Base-by-base conservation (phyloP, 1,284 basidiomycete species). In the Apiotrichum sp. region DNA sequence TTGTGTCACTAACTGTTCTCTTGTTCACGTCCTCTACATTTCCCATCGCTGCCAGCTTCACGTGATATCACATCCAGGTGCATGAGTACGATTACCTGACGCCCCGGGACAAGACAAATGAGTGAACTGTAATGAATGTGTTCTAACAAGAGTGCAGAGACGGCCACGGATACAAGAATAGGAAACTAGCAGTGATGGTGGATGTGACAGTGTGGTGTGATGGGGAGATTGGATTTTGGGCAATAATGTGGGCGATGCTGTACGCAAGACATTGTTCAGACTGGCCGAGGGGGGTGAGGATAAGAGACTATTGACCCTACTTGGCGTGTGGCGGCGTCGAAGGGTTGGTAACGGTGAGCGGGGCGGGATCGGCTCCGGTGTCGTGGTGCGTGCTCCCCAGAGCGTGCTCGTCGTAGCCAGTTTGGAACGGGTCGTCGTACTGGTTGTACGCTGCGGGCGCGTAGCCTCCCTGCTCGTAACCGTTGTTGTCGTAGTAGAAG, bases 401-500 rank as follows among this genome's bases (percentile, higher is more conserved):
- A 47, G 57, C 60, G 22, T 62, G 65, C 46, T 66, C 64, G 11
- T 50, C 53, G 56, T 62, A 62, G 16, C 45, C 58, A 34, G 53
- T 52, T 8, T 64, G 35, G 50, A 64, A 68, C 42, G 61, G 57
- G 57, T 66, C 65, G 33, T 59, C 58, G 45, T 60, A 53, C 4
- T 47, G 4, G 47, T 49, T 38, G 49, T 50, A 41, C 47, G 38
- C 36, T n/a, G 42, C 35, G 14, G 43, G 33, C 29, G 41, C 34
- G 33, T 51, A 35, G 34, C 42, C 35, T 9, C 16, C 22, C 11
- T 43, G 47, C 29, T 48, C 44, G 36, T 58, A 55, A n/a, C 40
- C 29, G 42, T 8, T 29, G 29, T 52, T 67, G 61, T 74, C 71
- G 61, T 73, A 73, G 58, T 75, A 75, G 53, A 74, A 72, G 29